Evolutionary conservation across 495 filamentous ascomycete genomes (phyloP), one percentile per base, ranked within the genome.

Genomic region (Chaetomium cochliodes): DNA sequence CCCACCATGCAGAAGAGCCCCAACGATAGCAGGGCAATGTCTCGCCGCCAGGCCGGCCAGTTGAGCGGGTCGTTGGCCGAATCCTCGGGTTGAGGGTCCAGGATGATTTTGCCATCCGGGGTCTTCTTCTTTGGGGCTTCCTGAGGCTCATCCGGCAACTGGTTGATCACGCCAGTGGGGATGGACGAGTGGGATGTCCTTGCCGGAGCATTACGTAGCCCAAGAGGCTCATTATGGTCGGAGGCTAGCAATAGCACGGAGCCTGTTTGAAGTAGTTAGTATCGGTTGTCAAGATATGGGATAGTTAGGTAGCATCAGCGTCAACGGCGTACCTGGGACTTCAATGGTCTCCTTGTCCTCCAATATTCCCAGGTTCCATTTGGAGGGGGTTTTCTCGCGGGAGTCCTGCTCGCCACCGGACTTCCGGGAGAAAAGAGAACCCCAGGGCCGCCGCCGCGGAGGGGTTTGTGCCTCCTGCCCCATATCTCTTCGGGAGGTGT

Each of bases 1-100:
- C 93, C 93, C 62, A 97, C 80, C 83, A 97, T 86, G 71, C 90
- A 96, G 74, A 96, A 96, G 69, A 96, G 88, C 0, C 94, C 93
- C 13, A 98, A 79, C 0, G 89, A 94, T 7, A 96, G 65, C 67
- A 98, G 75, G 0, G 94, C 91, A 37, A 84, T 71, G 79, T 97
- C 92, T 75, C 94, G 80, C 39, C 92, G 85, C 89, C 90, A 92
- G 2, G 81, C 75, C 2, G 91, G 86, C 94, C 94, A 98, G 69
- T 98, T 98, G 50, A 98, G 76, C 0, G 94, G 94, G 69, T 98
- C 94, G 65, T 98, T 96, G 28, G 81, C 78, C 0, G 91, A 91
- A 44, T 96, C 91, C 50, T 97, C 93, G 1, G 94, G 94, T 71
- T 98, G 94, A 0, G 93, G 93, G 1, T 96, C 88, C 11, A 98